Conservation (phyloP, 192 early-diverging fungal species). For the Podila epicladia region DNA sequence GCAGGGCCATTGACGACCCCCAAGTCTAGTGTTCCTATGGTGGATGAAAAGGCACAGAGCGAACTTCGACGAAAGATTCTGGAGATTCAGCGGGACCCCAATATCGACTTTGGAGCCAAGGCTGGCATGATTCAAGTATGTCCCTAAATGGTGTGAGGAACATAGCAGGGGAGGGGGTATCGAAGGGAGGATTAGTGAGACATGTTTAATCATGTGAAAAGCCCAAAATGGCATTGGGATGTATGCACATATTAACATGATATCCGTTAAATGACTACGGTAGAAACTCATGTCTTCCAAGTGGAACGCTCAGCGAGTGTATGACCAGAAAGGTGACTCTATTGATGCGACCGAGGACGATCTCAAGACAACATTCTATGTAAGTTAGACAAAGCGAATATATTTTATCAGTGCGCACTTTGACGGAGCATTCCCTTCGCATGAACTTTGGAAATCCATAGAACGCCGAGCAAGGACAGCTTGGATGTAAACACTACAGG, state of each 20-base stretch:
- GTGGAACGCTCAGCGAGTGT: constrained; percentile 20
- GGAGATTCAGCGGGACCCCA: constrained; percentile 66
- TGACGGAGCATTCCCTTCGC: neutral
- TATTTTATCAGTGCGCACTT: neutral
- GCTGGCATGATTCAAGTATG: constrained; percentile 76
- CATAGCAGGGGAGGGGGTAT: no score
- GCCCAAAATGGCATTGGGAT: neutral
- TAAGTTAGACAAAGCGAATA: constrained; percentile 15
- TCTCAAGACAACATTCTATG: constrained; percentile 57
- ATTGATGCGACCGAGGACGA: constrained; percentile 58
- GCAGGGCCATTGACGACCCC: neutral
- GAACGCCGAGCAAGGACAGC: constrained; percentile 62
- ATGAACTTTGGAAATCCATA: constrained; percentile 13
- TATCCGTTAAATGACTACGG: neutral
- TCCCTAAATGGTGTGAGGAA: no score
- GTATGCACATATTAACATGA: neutral
- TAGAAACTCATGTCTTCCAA: constrained; percentile 48
- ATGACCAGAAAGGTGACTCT: constrained; percentile 11
- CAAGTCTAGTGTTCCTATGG: constrained; percentile 18
- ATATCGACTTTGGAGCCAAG: constrained; percentile 67
- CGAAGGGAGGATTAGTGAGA: no score
- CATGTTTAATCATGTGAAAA: neutral
- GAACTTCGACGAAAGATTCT: constrained; percentile 73
- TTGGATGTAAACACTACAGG: constrained; percentile 88
- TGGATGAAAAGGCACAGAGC: constrained; percentile 49